Evolutionary conservation across 1,284 basidiomycete genomes (phyloP).

Genomic region (Exobasidium cylindrosporum): DNA sequence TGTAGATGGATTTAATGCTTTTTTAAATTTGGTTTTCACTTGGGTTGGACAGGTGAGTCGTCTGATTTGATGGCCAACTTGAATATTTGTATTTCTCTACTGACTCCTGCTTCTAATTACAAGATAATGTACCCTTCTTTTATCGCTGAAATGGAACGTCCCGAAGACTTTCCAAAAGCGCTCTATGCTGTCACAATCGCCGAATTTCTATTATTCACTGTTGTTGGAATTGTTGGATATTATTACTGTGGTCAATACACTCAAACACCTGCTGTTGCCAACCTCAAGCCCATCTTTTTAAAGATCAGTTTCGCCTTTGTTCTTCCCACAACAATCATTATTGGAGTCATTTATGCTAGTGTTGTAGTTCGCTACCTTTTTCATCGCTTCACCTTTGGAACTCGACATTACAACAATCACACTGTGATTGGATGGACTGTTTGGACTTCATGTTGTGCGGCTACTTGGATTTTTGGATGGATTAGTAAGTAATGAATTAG

Average conservation of each 20-base stretch:
- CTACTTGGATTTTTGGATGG: slow-evolving; percentile 65
- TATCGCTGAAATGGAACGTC: slow-evolving; percentile 64
- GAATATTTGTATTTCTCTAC: no score
- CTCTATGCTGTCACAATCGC: slow-evolving; percentile 59
- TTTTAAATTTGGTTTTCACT: slow-evolving; percentile 60
- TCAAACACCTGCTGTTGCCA: slow-evolving; percentile 42
- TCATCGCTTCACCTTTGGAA: slow-evolving; percentile 41
- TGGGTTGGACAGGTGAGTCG: slow-evolving; percentile 63
- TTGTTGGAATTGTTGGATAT: slow-evolving; percentile 67
- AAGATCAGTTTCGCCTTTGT: slow-evolving; percentile 53
- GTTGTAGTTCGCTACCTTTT: slow-evolving; percentile 53
- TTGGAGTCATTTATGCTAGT: slow-evolving; percentile 52
- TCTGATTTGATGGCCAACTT: slow-evolving; percentile 56
- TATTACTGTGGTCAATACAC: slow-evolving; percentile 58
- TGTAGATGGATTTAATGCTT: slow-evolving; percentile 60
- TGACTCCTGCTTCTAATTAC: no score
- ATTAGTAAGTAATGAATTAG: no score
- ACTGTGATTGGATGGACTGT: slow-evolving; percentile 63
- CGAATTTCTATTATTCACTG: slow-evolving; percentile 65
- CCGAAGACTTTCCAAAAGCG: slow-evolving; percentile 66
- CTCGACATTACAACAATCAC: slow-evolving; percentile 58
- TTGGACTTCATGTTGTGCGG: slow-evolving; percentile 64
- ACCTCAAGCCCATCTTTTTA: slow-evolving; percentile 32
- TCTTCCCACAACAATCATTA: slow-evolving; percentile 53
- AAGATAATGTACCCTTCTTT: slow-evolving; percentile 58